Evolutionary conservation across 306 rosid genomes (phyloP).

Genomic region (Rosa lucieae): DNA sequence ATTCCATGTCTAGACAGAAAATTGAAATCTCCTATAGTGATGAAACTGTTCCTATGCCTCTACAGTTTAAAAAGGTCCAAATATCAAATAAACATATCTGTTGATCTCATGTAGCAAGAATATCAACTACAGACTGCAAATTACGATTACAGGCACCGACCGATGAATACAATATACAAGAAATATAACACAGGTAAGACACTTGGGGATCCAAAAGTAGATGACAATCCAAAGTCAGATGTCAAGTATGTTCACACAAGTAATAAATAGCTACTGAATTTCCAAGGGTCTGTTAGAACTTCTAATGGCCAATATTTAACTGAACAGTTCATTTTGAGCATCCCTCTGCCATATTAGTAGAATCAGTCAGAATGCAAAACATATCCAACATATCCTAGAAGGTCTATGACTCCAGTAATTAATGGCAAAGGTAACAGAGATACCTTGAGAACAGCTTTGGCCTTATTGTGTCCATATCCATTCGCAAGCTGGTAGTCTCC

Average conservation of each 20-base stretch:
- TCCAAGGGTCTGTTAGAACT: background rate
- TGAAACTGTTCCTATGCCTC: slow-evolving; percentile 85
- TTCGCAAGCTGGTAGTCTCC: slow-evolving; percentile 97
- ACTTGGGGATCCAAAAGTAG: background rate
- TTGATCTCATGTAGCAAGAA: slow-evolving; percentile 1
- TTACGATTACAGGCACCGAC: background rate
- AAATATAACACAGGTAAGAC: background rate
- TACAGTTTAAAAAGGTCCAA: slow-evolving; percentile 44
- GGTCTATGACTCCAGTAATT: background rate
- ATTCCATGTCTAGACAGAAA: slow-evolving; percentile 84
- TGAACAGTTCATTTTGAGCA: background rate
- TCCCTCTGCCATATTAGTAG: background rate
- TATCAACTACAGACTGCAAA: background rate
- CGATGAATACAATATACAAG: slow-evolving; percentile 3
- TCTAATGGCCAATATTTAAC: background rate
- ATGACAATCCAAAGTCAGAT: background rate
- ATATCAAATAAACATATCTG: slow-evolving; percentile 23
- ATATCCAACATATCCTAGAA: background rate
- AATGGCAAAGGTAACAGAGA: background rate
- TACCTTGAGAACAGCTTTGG: slow-evolving; percentile 70
- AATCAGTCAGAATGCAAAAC: background rate
- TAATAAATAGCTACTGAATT: background rate
- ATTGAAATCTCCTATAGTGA: slow-evolving; percentile 66
- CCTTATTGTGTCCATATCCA: slow-evolving; percentile 66
- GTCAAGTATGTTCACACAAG: background rate